Conservation (phyloP, 805 yeast genomes). For the Barnettozyma vustinii region DNA sequence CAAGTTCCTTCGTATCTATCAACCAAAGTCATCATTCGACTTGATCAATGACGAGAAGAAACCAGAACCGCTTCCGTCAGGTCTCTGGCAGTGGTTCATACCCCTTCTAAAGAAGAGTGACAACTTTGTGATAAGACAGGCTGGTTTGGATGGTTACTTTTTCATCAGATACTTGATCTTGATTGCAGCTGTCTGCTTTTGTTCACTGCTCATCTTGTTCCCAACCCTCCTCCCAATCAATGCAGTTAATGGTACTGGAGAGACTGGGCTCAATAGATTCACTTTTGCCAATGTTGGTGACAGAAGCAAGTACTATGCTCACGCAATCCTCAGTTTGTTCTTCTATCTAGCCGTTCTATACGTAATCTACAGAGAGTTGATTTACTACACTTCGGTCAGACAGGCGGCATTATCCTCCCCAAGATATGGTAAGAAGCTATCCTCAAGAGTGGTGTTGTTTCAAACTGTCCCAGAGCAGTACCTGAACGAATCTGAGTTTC, state of each 20-base stretch:
- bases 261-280: slow-evolving; percentile 66
- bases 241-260: slow-evolving; percentile 58
- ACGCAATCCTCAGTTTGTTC: slow-evolving; percentile 74
- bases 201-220: slow-evolving; percentile 51
- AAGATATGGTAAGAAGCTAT: slow-evolving; percentile 62
- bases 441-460: slow-evolving; percentile 78
- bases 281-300: slow-evolving; percentile 71
- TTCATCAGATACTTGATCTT: slow-evolving; percentile 72
- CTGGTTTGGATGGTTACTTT: slow-evolving; percentile 93
- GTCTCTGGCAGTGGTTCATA: slow-evolving; percentile 64
- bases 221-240: slow-evolving; percentile 80
- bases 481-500: slow-evolving; percentile 66
- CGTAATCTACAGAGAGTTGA: slow-evolving; percentile 76
- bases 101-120: slow-evolving; percentile 64
- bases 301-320: slow-evolving; percentile 71
- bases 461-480: slow-evolving; percentile 77
- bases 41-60: slow-evolving; percentile 53
- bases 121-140: slow-evolving; percentile 71
- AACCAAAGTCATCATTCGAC: slow-evolving; percentile 69
- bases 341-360: slow-evolving; percentile 68
- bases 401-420: slow-evolving; percentile 79
- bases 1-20: slow-evolving; percentile 66
- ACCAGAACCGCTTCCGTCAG: slow-evolving; percentile 71
- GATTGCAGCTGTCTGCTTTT: slow-evolving; percentile 45
- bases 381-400: slow-evolving; percentile 69